Percentiles rank a stretch among this genome's conserved stretches.
Conservation (phyloP, 208 protist species). For the Tritrichomonas musculus region DNA sequence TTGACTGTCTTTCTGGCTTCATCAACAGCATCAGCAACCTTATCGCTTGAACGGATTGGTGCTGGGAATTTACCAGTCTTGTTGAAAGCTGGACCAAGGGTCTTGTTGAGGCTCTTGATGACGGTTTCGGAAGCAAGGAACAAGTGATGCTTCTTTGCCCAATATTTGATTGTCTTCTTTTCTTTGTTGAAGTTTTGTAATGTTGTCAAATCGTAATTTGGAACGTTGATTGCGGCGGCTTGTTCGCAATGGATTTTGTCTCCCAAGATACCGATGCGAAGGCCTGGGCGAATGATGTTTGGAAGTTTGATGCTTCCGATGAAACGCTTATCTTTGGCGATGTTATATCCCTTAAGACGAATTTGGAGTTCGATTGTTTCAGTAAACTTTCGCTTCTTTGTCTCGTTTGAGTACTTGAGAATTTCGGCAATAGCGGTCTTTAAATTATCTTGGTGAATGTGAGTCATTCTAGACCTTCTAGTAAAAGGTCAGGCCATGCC, state of each 20-base stretch:
- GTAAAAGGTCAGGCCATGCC: background rate
- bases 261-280: slow-evolving; percentile 77
- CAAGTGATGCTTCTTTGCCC: too few relatives aligned
- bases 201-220: slow-evolving; percentile 13
- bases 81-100: too few relatives aligned
- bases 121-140: too few relatives aligned
- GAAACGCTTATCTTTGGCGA: slow-evolving; percentile 99
- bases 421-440: background rate
- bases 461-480: background rate
- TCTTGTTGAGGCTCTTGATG: too few relatives aligned
- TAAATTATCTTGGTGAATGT: background rate
- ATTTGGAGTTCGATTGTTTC: slow-evolving; percentile 98
- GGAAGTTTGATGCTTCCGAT: slow-evolving; percentile 82
- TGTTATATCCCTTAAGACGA: slow-evolving; percentile 98
- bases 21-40: background rate
- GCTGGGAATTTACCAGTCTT: slow-evolving; percentile 11
- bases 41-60: slow-evolving; percentile 12
- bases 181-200: background rate
- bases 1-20: background rate
- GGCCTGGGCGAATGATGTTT: slow-evolving; percentile 70
- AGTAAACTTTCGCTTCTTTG: slow-evolving; percentile 74
- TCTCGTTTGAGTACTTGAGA: slow-evolving; percentile 41
- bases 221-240: slow-evolving; percentile 64
- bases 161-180: slow-evolving; percentile 40
- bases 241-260: slow-evolving; percentile 85